Evolutionary conservation across 345 rosid genomes (phyloP).

Genomic region (Iberis pinnata): DNA sequence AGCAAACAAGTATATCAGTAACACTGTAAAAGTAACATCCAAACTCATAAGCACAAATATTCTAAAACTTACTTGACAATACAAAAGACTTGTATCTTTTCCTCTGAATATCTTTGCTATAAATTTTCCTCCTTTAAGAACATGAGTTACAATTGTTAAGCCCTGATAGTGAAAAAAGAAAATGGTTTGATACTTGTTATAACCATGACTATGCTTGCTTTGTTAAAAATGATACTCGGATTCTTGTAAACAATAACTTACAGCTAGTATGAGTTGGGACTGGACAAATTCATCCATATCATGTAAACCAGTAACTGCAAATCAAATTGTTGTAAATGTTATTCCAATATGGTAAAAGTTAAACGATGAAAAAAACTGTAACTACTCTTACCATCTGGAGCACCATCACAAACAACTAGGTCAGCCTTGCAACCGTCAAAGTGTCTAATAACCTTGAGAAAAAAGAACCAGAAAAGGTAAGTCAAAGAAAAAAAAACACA

Average conservation of each 20-base stretch:
- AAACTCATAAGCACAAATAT: background rate
- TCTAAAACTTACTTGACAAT: conserved; percentile 61
- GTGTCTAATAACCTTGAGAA: conserved; percentile 74
- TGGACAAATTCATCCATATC: conserved; percentile 99
- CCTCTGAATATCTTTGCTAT: conserved; percentile 97
- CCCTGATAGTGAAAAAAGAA: conserved; percentile 47
- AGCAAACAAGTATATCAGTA: conserved; percentile 11
- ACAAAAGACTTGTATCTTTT: conserved; percentile 92
- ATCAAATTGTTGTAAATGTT: conserved; percentile 20
- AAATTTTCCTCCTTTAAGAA: conserved; percentile 82
- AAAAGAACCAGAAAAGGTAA: background rate
- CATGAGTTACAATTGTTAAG: conserved; percentile 76
- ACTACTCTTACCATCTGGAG: conserved; percentile 76
- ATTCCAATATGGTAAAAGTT: background rate
- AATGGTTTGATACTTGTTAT: background rate
- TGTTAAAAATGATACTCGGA: background rate
- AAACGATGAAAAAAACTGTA: background rate
- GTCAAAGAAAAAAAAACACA: background rate
- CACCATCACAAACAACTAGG: conserved; percentile 95
- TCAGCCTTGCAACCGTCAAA: conserved; percentile 97
- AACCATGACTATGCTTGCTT: background rate
- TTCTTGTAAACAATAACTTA: conserved; percentile 34
- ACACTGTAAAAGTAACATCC: background rate
- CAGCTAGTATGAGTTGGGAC: conserved; percentile 89
- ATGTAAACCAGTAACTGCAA: conserved; percentile 92